Evolutionary conservation across 768 basidiomycete genomes (phyloP).

Genomic region (Pulveroboletus frians): DNA sequence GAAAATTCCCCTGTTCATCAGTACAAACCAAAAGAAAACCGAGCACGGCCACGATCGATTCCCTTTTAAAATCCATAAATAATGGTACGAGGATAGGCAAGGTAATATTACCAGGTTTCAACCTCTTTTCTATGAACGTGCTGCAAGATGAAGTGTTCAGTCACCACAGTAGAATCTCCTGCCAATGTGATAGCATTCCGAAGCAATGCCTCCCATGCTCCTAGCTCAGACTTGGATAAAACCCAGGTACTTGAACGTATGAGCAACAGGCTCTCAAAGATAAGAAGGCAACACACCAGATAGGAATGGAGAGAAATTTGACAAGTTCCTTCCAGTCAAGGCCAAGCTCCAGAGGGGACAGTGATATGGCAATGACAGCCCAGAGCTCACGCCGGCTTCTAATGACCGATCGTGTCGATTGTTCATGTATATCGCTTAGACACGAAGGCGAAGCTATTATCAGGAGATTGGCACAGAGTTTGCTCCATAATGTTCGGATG

Average conservation of each 20-base stretch:
- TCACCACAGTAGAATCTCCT: conserved; percentile 6
- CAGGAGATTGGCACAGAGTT: conserved; percentile 46
- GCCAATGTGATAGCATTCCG: conserved; percentile 25
- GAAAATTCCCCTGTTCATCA: conserved; percentile 8
- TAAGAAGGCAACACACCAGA: conserved; percentile 35
- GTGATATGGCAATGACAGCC: conserved; percentile 38
- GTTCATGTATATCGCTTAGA: conserved; percentile 31
- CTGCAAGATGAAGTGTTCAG: conserved; percentile 11
- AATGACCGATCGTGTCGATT: conserved; percentile 19
- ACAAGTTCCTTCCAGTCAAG: conserved; percentile 39
- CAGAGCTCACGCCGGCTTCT: conserved; percentile 40
- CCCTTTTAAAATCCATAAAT: conserved; percentile 18
- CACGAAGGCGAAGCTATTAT: conserved; percentile 37
- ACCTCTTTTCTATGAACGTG: conserved; percentile 11
- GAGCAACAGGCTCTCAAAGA: not conserved
- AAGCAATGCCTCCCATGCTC: conserved; percentile 40
- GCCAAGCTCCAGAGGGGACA: conserved; percentile 21
- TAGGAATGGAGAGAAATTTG: conserved; percentile 43
- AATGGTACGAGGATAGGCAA: not conserved
- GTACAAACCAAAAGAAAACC: conserved; percentile 11
- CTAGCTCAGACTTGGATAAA: conserved; percentile 38
- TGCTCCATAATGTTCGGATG: conserved; percentile 43
- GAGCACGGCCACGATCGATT: conserved; percentile 17
- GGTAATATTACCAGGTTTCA: conserved; percentile 20
- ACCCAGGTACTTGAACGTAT: conserved; percentile 38